Conservation (phyloP, 352 stramenopile species). For the Thraustotheca clavata region DNA sequence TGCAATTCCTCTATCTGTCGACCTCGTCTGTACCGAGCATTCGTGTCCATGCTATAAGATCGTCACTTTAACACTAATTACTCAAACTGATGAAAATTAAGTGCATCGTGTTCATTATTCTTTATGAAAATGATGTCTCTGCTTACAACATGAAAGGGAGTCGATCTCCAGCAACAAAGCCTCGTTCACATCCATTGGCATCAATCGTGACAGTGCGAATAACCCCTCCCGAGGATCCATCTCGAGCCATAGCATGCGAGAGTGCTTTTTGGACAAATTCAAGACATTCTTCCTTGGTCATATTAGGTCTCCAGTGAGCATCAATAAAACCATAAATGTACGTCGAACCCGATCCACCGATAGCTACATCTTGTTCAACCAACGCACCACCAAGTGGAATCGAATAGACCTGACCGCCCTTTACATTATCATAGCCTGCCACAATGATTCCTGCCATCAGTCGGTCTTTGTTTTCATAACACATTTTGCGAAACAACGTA, state of each 20-base stretch:
- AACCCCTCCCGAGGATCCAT: slow-evolving; percentile 97
- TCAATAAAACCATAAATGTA: slow-evolving; percentile 98
- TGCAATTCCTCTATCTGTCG: neutral
- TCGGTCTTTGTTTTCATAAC: slow-evolving; percentile 98
- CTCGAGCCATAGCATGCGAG: slow-evolving; percentile 96
- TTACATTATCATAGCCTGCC: slow-evolving; percentile 94
- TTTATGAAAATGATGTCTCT: neutral
- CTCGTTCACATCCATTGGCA: slow-evolving; percentile 82
- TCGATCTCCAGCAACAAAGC: slow-evolving; percentile 88
- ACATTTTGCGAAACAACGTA: slow-evolving; percentile 94
- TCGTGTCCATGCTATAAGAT: slow-evolving; percentile 1
- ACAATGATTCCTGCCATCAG: slow-evolving; percentile 95
- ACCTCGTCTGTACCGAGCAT: neutral
- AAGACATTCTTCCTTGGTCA: slow-evolving; percentile 96
- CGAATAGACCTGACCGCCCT: slow-evolving; percentile 94
- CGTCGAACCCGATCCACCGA: slow-evolving; percentile 94
- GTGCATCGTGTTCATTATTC: neutral
- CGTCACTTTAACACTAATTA: too few species aligned
- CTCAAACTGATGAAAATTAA: too few species aligned
- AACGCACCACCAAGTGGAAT: slow-evolving; percentile 94
- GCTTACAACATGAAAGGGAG: slow-evolving; percentile 84
- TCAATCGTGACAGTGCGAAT: slow-evolving; percentile 96
- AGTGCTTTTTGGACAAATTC: slow-evolving; percentile 93
- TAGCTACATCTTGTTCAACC: slow-evolving; percentile 95
- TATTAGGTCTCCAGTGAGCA: slow-evolving; percentile 78